Conservation (phyloP, 306 rosid genomes). For the Medicago ruthenica region DNA sequence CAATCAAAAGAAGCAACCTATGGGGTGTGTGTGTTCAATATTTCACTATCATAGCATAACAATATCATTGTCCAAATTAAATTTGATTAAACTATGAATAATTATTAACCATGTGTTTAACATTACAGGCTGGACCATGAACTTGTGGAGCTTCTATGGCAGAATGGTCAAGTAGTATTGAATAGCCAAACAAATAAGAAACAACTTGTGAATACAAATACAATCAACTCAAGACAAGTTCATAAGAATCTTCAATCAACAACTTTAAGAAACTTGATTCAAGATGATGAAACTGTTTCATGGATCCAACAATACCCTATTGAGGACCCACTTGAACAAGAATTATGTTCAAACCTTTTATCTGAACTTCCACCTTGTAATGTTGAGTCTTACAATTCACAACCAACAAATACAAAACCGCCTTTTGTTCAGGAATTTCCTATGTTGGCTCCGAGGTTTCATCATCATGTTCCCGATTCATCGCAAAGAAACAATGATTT, state of each 20-base stretch:
- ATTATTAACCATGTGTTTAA: slow-evolving; percentile 32
- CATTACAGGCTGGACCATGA: slow-evolving; percentile 76
- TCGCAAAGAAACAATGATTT: slow-evolving; percentile 46
- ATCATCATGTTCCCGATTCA: slow-evolving; percentile 50
- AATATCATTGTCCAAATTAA: slow-evolving; percentile 36
- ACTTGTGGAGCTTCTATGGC: slow-evolving; percentile 84
- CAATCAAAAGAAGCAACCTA: slow-evolving; percentile 63
- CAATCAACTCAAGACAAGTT: slow-evolving; percentile 51
- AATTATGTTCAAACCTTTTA: slow-evolving; percentile 70
- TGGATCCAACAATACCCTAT: slow-evolving; percentile 76
- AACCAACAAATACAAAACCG: slow-evolving; percentile 45
- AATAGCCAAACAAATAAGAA: slow-evolving; percentile 73
- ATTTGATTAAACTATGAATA: slow-evolving; percentile 34
- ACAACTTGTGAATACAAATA: slow-evolving; percentile 25
- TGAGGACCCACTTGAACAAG: slow-evolving; percentile 78
- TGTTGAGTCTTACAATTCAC: slow-evolving; percentile 51
- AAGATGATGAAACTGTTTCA: slow-evolving; percentile 72
- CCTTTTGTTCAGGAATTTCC: slow-evolving; percentile 55
- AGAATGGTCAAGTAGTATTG: slow-evolving; percentile 83
- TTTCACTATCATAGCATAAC: slow-evolving; percentile 32
- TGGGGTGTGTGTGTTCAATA: slow-evolving; percentile 69
- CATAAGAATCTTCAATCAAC: slow-evolving; percentile 60
- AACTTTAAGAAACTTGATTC: slow-evolving; percentile 57
- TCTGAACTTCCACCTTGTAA: slow-evolving; percentile 64
- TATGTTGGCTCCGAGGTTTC: slow-evolving; percentile 69